Evolutionary conservation across 2,329 filamentous ascomycete species (phyloP).

Genomic region (Talaromyces verruculosus): DNA sequence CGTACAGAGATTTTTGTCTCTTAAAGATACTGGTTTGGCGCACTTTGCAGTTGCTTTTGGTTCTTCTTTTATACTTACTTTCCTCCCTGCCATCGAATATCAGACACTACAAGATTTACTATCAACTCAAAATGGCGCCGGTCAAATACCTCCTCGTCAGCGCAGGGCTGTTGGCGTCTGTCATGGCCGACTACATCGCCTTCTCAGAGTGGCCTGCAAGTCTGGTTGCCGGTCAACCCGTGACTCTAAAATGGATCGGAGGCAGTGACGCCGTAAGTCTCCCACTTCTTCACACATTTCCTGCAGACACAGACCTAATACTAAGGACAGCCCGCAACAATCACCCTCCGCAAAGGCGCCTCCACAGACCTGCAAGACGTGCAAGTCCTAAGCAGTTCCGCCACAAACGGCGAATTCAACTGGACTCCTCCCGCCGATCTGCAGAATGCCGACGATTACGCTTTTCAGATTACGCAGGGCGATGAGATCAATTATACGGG

Average conservation of each 20-base stretch:
- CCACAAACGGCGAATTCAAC: constrained; percentile 48
- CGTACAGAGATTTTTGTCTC: background rate
- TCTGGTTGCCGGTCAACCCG: constrained; percentile 51
- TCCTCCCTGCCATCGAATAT: background rate
- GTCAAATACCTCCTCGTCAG: constrained; percentile 49
- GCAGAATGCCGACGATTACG: constrained; percentile 52
- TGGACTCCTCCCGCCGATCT: constrained; percentile 53
- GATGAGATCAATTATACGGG: constrained; percentile 57
- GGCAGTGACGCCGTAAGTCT: constrained; percentile 38
- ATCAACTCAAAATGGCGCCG: constrained; percentile 51
- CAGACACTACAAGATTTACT: background rate
- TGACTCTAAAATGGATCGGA: constrained; percentile 51
- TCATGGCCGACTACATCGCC: constrained; percentile 49
- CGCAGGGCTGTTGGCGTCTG: constrained; percentile 46
- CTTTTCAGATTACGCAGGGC: constrained; percentile 59
- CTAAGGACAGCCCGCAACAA: constrained; percentile 47
- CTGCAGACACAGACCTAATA: too few relatives aligned
- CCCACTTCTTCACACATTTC: too few relatives aligned
- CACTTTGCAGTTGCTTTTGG: background rate
- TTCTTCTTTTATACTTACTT: background rate
- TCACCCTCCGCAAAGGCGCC: constrained; percentile 57
- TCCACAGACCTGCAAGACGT: constrained; percentile 53
- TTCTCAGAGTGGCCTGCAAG: constrained; percentile 55
- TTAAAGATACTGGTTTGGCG: constrained; percentile 1
- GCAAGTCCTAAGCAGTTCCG: constrained; percentile 48